Conservation (phyloP, 768 basidiomycete genomes). For the Pulveroboletus sp. region DNA sequence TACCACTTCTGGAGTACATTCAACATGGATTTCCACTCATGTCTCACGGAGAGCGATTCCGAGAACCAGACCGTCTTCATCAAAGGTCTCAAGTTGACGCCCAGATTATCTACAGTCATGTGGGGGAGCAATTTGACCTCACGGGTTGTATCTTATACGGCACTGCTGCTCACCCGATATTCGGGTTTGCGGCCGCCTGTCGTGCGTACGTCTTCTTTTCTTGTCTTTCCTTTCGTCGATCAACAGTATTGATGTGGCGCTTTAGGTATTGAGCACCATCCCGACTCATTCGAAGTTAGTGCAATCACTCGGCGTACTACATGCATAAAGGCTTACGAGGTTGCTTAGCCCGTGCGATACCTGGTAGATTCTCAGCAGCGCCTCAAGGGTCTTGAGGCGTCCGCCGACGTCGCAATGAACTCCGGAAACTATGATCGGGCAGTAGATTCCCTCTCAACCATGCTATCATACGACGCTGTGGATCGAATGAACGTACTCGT, state of each 20-base stretch:
- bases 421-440: too few relatives aligned
- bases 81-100: constrained; percentile 6
- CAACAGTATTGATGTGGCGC: neutral
- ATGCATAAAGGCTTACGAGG: neutral
- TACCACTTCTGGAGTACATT: neutral
- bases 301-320: neutral
- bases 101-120: neutral
- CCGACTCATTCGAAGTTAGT: neutral
- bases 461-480: too few relatives aligned
- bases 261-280: neutral
- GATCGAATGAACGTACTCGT: too few relatives aligned
- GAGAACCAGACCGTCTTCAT: constrained; percentile 13
- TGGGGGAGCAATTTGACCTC: neutral
- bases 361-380: too few relatives aligned
- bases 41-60: neutral
- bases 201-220: neutral
- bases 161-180: too few relatives aligned
- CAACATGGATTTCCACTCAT: neutral
- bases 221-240: neutral
- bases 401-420: too few relatives aligned
- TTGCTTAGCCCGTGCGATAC: constrained; percentile 4
- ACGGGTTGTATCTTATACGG: neutral
- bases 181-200: neutral
- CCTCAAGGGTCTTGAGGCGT: too few relatives aligned
- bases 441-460: too few relatives aligned